phyloP scores from a whole-genome alignment of 352 stramenopile species.

The Elongisporangium anandrum region DNA sequence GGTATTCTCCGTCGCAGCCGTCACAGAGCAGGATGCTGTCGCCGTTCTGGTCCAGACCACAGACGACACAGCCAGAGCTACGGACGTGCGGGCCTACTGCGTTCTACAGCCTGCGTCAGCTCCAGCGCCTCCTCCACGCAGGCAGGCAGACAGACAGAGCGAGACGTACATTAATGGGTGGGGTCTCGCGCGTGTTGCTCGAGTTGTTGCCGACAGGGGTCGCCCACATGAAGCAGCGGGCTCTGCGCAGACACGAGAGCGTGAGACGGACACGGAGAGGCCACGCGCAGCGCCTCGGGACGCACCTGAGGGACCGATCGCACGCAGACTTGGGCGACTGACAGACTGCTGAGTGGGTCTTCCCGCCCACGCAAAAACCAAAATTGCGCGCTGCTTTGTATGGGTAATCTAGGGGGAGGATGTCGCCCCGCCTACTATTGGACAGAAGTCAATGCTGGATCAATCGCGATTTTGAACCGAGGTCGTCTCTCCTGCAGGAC shows the following conservation, averaged over 20 bases:
- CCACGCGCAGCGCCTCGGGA: not conserved
- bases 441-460: not conserved
- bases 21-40: conserved; percentile 83
- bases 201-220: not conserved
- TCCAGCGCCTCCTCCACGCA: not conserved
- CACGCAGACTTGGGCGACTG: not conserved
- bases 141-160: not conserved
- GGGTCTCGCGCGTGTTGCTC: not conserved
- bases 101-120: not conserved
- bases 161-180: not conserved
- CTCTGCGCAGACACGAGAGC: not conserved
- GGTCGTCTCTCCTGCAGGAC: not conserved
- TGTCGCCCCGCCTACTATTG: not conserved
- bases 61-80: conserved; percentile 61
- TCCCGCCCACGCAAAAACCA: not conserved
- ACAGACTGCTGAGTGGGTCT: not conserved
- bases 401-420: not conserved
- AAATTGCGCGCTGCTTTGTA: not conserved
- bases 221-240: not conserved
- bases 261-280: not conserved
- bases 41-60: conserved; percentile 63
- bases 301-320: not conserved
- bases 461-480: not conserved
- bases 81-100: conserved; percentile 20
- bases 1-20: conserved; percentile 83